phyloP scores from a whole-genome alignment of 495 filamentous ascomycete species.

The Neurospora sp. region DNA sequence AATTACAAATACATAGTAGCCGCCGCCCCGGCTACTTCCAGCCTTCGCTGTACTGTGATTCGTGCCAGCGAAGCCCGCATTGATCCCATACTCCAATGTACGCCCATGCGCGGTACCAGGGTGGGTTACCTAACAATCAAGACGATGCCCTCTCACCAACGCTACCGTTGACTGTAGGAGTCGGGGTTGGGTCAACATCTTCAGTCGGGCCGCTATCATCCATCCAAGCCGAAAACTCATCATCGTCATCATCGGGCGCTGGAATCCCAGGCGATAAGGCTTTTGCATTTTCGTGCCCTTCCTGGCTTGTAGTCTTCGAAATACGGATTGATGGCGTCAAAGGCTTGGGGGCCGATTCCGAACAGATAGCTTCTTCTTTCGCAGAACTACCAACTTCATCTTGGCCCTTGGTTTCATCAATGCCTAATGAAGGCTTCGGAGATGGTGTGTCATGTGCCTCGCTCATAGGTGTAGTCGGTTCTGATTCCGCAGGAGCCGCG shows the following conservation, averaged over 20 bases:
- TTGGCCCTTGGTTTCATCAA: constrained; percentile 14
- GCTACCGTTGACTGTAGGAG: not conserved
- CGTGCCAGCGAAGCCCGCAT: not conserved
- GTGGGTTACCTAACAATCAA: not conserved
- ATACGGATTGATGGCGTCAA: not conserved
- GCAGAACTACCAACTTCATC: not conserved
- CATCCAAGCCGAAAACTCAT: constrained; percentile 28
- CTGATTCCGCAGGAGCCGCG: constrained; percentile 45
- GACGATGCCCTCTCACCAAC: not conserved
- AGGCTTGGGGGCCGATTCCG: not conserved
- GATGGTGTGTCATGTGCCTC: constrained; percentile 18
- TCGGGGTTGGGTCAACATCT: not conserved
- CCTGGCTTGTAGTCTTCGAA: not conserved
- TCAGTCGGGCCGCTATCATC: constrained; percentile 11
- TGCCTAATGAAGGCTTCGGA: constrained; percentile 35
- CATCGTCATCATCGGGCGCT: not conserved
- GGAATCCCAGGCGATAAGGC: not conserved
- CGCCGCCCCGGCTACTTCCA: not conserved
- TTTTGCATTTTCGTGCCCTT: not conserved
- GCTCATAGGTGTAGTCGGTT: constrained; percentile 43
- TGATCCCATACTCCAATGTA: not conserved
- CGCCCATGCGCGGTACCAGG: not conserved
- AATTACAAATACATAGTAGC: not conserved
- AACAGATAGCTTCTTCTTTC: not conserved
- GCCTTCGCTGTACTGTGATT: not conserved